These are phyloP conservation scores for Erigeron canadensis DNA, from an alignment of 129 eudicot species.

Conservation along the genomic window DNA sequence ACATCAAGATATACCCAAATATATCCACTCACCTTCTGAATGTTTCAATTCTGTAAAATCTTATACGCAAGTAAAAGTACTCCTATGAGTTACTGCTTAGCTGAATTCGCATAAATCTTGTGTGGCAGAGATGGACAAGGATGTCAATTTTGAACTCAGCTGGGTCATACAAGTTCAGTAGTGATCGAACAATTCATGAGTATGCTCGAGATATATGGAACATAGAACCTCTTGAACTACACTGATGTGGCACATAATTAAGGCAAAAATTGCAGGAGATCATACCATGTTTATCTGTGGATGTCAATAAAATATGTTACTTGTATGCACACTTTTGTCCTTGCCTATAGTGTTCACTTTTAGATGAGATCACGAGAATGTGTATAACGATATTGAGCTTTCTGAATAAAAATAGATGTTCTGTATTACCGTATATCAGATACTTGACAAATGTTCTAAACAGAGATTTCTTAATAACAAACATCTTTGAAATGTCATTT, in stretches of 20 bases:
- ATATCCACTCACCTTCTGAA: neutral
- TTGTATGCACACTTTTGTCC: conserved; percentile 2
- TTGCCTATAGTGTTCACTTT: conserved; percentile 1
- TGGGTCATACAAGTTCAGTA: conserved; percentile 93
- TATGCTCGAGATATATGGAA: conserved; percentile 93
- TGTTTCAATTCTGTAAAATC: neutral
- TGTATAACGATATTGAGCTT: neutral
- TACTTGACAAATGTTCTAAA: neutral
- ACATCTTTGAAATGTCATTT: neutral
- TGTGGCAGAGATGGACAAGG: conserved; percentile 85
- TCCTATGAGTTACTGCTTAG: neutral
- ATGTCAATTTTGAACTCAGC: conserved; percentile 96
- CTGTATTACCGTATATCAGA: too few species aligned
- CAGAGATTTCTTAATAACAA: neutral
- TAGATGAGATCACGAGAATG: neutral
- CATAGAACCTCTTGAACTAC: conserved; percentile 59
- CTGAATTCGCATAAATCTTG: conserved; percentile 17
- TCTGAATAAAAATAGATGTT: conserved; percentile 12
- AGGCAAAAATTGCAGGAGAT: neutral
- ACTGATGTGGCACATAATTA: conserved; percentile 28
- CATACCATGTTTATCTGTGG: conserved; percentile 5
- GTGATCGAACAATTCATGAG: conserved; percentile 89
- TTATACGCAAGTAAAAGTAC: neutral
- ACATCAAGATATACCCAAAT: neutral
- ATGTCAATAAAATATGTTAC: conserved; percentile 22